Base-by-base conservation (phyloP, 2,329 filamentous ascomycete species). In the Coniella vitis region DNA sequence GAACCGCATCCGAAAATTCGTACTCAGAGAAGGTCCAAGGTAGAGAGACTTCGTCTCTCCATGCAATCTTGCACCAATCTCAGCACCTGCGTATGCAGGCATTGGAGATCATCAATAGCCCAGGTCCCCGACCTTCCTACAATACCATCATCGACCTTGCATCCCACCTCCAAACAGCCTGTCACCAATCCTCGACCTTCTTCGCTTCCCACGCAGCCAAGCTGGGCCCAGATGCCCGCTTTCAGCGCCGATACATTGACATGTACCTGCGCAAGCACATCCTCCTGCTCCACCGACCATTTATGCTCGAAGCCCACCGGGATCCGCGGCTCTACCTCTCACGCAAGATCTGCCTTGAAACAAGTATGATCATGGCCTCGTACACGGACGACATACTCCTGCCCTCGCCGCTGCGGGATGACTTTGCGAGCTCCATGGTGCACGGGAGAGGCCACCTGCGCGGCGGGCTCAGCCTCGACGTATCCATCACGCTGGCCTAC, bases 211-310 rank as follows among this genome's bases (percentile, higher is more conserved):
- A 46, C 9, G n/a, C 36, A 3, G 17, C 35, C 4, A 14, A 20
- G 10, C 13, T 20, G 12, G 21, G 32, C 8, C 42, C 17, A 9
- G 39, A 32, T 12, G 29, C 48, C 13, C 49, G 34, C 12, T 61
- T 61, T 34, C 57, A 60, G 38, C 53, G 49, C 21, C 59, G 56
- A 40, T 60, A 57, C 43, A 38, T 61, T 2, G 60, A 62, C 45
- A 54, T 56, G 13, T 60, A 60, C 35, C 45, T 62, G 39, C 56
- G 59, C 12, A 51, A 55, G 13, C 48, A 57, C 17, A 55, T 58
- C 22, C 47, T 62, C 4, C 56, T 60, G 41, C 42, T 61, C 1
- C 56, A 59, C 35, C 54, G 58, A 4, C 57, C 58, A 0, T 62
- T 59, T 44, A 52, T 54, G 19, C 48, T 60, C 13, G 49, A 53